Evolutionary conservation across 345 rosid species (phyloP).

Genomic region (Eucalyptus cloeziana): DNA sequence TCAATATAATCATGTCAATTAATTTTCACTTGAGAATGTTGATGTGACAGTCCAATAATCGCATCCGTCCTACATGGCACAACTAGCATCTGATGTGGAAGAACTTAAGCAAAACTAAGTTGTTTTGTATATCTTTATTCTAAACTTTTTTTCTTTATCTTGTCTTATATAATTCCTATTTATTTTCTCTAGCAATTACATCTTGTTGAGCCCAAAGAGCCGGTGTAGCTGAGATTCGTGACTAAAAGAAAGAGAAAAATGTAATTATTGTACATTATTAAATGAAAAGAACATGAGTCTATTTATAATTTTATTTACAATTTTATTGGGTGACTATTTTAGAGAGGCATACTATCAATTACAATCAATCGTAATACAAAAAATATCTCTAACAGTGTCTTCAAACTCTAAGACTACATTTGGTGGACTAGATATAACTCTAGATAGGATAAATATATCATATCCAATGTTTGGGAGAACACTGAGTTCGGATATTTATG

Average conservation of each 20-base stretch:
- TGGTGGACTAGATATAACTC: too few relatives aligned
- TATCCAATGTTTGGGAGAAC: too few relatives aligned
- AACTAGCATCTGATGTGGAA: accelerated
- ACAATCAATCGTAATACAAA: too few relatives aligned
- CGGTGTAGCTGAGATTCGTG: neutral
- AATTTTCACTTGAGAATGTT: neutral
- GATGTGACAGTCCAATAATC: neutral
- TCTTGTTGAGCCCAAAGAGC: slow-evolving; percentile 28
- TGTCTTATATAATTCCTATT: neutral
- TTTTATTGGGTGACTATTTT: too few relatives aligned
- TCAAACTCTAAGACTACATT: too few relatives aligned
- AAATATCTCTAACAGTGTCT: too few relatives aligned
- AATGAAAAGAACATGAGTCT: too few relatives aligned
- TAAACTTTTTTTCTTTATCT: neutral
- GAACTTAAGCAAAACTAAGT: neutral
- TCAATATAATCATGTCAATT: too few relatives aligned
- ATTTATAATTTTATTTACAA: too few relatives aligned
- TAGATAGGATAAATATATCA: too few relatives aligned
- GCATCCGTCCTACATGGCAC: neutral
- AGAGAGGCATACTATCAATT: too few relatives aligned
- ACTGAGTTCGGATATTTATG: too few relatives aligned
- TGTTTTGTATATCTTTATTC: neutral
- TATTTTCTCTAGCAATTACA: slow-evolving; percentile 9
- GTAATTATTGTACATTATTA: neutral
- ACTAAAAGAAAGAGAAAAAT: neutral